Evolutionary conservation across 371 early-diverging fungal species (phyloP).

Genomic region (Scutellospora calospora): DNA sequence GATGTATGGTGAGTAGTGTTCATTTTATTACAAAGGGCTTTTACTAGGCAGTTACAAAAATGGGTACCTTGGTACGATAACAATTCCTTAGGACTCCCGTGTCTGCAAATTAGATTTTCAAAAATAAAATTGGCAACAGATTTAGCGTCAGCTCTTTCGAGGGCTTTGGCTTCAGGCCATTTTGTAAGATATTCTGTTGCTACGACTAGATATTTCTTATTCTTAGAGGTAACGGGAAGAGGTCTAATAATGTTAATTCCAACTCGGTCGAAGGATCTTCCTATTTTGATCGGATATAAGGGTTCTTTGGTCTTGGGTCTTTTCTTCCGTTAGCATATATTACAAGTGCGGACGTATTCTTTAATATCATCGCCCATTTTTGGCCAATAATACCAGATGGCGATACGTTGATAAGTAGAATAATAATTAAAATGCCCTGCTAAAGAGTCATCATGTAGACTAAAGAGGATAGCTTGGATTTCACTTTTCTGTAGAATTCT

Average conservation of each 20-base stretch:
- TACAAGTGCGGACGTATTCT: neutral
- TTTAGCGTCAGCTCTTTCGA: no score
- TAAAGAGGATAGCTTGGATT: no score
- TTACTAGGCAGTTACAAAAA: no score
- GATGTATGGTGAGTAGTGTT: conserved; percentile 47
- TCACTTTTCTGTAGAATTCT: no score
- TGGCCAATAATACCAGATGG: conserved; percentile 51
- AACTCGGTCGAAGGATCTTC: conserved; percentile 49
- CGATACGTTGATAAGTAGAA: conserved; percentile 50
- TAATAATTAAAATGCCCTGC: neutral
- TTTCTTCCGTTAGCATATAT: neutral
- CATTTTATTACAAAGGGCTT: no score
- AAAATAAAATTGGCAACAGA: no score
- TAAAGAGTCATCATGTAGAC: neutral
- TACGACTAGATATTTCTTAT: conserved; percentile 54
- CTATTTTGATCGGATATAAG: no score
- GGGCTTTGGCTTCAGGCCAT: conserved; percentile 42
- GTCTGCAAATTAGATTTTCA: no score
- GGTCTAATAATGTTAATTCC: conserved; percentile 56
- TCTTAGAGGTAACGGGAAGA: conserved; percentile 45
- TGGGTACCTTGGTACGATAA: no score
- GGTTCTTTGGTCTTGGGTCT: no score
- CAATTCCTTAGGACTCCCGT: no score
- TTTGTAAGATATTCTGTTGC: conserved; percentile 52
- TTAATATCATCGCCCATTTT: conserved; percentile 39